Evolutionary conservation across 2,329 filamentous ascomycete species (phyloP).

Genomic region (Ustilaginoidea virens): DNA sequence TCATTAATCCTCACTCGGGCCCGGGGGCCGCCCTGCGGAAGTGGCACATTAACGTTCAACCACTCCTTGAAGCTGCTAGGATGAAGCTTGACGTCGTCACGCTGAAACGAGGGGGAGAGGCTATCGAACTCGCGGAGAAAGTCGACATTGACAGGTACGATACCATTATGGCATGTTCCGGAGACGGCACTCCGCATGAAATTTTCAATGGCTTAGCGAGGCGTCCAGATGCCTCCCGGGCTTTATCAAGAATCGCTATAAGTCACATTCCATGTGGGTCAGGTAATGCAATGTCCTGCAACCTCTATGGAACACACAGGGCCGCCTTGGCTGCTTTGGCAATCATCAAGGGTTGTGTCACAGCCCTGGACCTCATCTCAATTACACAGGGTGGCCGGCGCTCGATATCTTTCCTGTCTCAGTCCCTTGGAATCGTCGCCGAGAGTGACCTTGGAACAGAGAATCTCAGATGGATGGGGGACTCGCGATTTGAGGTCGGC

Average conservation of each 20-base stretch:
- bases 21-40: constrained; percentile 59
- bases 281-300: constrained; percentile 87
- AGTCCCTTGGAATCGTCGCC: constrained; percentile 77
- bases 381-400: constrained; percentile 67
- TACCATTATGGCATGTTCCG: constrained; percentile 76
- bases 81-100: constrained; percentile 60
- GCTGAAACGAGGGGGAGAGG: constrained; percentile 62
- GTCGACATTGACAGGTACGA: constrained; percentile 72
- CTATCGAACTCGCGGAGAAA: constrained; percentile 56
- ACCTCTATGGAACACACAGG: constrained; percentile 67
- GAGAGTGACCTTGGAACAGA: constrained; percentile 86
- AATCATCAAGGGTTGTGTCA: constrained; percentile 77
- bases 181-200: constrained; percentile 83
- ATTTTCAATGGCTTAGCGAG: constrained; percentile 85
- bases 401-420: constrained; percentile 77
- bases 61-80: constrained; percentile 67
- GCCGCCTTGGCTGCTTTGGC: constrained; percentile 64
- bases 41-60: constrained; percentile 62
- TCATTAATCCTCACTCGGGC: constrained; percentile 85
- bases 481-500: constrained; percentile 69
- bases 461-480: constrained; percentile 84
- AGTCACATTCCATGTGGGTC: constrained; percentile 83
- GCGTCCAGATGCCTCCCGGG: constrained; percentile 57
- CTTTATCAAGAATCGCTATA: constrained; percentile 63
- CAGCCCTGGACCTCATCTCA: constrained; percentile 71